Base-by-base conservation (phyloP, 352 stramenopile genomes). In the Lagenidium sp. region DNA sequence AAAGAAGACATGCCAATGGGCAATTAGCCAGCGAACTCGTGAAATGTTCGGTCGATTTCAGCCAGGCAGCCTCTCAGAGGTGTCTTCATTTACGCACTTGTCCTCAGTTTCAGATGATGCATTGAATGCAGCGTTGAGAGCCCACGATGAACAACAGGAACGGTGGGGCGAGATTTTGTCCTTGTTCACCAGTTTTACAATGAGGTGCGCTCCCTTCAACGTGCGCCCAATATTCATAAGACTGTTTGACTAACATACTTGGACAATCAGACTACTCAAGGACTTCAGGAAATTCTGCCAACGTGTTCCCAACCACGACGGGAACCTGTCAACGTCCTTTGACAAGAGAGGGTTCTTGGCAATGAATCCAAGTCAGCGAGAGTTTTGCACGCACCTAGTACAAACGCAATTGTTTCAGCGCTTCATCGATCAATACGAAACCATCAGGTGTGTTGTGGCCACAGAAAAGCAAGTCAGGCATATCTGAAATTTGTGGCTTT, bases 331-430 rank as follows among this genome's bases (percentile, higher is more conserved):
- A 2, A 47, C 49, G 0, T 32, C 23, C 1, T 88, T 89, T 34
- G 76, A 89, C 31, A 59, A 67, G 26, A 63, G 69, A 10, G 44
- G 56, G 8, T 89, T 82, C 32, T 47, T 89, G 16, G 50, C 41
- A 3, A 68, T 81, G 55, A 61, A 84, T 29, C 64, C 69, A 6
- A 77, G 56, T 34, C 53, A 73, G 11, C 70, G 77, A 15, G 73
- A 86, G 11, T 85, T 84, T 36, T 84, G 60, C 32, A 50, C 60
- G 1, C 66, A 84, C 21, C 56, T 89, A 5, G 86, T 89, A 41
- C 66, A 85, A 32, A 89, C 77, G 0, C 77, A 86, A 34, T 56
- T 82, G 20, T 89, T 89, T 35, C 68, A 86, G 41, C 61, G 66
- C 3, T 86, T 81, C 22, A 60, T 89, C 23, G 70, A 85, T 34